These are phyloP conservation scores for Scutellaria galericulata DNA, from an alignment of 257 asterid genomes.

Conservation along the genomic window DNA sequence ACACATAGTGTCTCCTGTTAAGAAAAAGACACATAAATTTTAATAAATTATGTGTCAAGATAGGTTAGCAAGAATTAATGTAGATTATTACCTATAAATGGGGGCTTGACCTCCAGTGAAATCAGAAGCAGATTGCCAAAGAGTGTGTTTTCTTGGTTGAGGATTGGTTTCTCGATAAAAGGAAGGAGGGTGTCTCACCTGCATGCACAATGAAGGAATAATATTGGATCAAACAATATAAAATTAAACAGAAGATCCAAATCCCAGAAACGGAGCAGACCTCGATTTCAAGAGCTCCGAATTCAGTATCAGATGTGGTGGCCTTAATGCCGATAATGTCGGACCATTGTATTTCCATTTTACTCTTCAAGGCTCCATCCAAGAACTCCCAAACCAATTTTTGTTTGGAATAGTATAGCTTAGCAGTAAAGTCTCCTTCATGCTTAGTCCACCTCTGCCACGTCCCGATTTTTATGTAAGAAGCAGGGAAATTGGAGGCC, in stretches of 20 bases:
- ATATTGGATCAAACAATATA: no score
- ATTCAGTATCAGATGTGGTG: slow-evolving; percentile 22
- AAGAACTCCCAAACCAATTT: slow-evolving; percentile 82
- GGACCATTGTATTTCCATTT: slow-evolving; percentile 79
- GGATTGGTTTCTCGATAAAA: slow-evolving; percentile 63
- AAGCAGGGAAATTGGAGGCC: slow-evolving; percentile 70
- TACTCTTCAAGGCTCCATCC: slow-evolving; percentile 67
- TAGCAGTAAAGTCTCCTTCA: slow-evolving; percentile 68
- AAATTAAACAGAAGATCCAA: no score
- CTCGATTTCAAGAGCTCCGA: slow-evolving; percentile 65
- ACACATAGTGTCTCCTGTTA: slow-evolving; percentile 60
- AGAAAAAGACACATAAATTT: no score
- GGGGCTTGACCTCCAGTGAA: slow-evolving; percentile 80
- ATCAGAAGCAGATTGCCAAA: slow-evolving; percentile 65
- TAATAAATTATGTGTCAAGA: not conserved
- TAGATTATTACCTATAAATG: slow-evolving; percentile 47
- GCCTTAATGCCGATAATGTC: slow-evolving; percentile 67
- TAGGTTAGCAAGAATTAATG: no score
- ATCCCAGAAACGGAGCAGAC: slow-evolving; percentile 35
- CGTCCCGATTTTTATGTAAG: slow-evolving; percentile 47
- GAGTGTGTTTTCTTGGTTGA: slow-evolving; percentile 76
- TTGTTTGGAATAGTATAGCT: slow-evolving; percentile 63
- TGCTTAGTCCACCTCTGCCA: slow-evolving; percentile 67
- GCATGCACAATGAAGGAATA: not conserved
- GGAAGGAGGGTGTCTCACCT: slow-evolving; percentile 64